Evolutionary conservation across 2,329 filamentous ascomycete genomes (phyloP).

Genomic region (Lasiodiplodia hormozganensis): DNA sequence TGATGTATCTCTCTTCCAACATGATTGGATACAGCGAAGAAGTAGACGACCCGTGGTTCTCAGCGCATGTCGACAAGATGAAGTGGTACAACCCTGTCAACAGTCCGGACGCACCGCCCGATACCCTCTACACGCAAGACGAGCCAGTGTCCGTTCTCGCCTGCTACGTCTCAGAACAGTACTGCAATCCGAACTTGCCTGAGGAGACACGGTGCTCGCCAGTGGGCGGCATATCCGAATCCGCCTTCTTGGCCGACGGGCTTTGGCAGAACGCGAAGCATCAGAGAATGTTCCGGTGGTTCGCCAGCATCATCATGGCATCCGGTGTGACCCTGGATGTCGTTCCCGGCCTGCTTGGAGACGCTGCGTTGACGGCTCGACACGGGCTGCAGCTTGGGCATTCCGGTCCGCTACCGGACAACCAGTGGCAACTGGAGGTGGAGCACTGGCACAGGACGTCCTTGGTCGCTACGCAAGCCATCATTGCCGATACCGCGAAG

Average conservation of each 20-base stretch:
- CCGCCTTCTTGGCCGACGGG: neutral
- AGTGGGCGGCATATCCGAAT: slow-evolving; percentile 4
- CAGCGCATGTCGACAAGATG: slow-evolving; percentile 32
- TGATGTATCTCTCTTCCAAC: slow-evolving; percentile 42
- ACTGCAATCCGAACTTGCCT: slow-evolving; percentile 31
- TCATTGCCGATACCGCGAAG: neutral
- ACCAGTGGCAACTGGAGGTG: slow-evolving; percentile 33
- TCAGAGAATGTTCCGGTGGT: neutral
- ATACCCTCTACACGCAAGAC: slow-evolving; percentile 12
- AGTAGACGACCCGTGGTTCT: slow-evolving; percentile 42
- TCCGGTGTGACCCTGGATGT: neutral
- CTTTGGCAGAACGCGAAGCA: neutral
- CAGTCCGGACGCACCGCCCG: neutral
- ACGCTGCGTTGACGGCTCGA: neutral
- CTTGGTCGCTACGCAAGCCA: slow-evolving; percentile 27
- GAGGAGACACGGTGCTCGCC: slow-evolving; percentile 5
- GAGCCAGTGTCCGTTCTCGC: slow-evolving; percentile 28
- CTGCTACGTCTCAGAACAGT: slow-evolving; percentile 21
- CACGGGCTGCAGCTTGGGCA: neutral
- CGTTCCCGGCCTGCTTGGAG: no score
- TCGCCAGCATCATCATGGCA: neutral
- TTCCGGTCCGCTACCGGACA: slow-evolving; percentile 14
- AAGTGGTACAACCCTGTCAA: neutral
- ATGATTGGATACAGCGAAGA: slow-evolving; percentile 37
- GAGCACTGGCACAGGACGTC: slow-evolving; percentile 27